Base-by-base conservation (phyloP, 192 early-diverging fungal species). In the Rhizoclosmatium globosum region DNA sequence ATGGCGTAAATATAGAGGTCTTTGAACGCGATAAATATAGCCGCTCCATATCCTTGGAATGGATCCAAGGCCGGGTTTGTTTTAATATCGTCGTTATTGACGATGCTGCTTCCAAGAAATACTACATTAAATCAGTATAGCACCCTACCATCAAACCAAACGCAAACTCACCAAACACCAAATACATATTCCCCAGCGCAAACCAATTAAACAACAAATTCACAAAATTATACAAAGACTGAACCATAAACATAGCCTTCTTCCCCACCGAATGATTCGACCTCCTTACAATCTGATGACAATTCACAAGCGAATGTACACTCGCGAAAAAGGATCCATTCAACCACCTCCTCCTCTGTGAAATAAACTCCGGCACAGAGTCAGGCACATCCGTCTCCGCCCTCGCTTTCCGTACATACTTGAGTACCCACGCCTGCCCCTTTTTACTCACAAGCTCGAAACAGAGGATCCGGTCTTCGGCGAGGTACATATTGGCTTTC, bases 251-350 rank as follows among this genome's bases (percentile, higher is more conserved):
- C 53, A 87, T 74, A 3, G 90, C 48, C 79, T 94, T 94, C 31
- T 92, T 84, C 2, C 83, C 47, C 41, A 87, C 69, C 39, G 82
- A 77, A 69, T 94, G 94, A 4, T 88, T 89, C 3, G 93, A 92
- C 23, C 91, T 84, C 83, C 88, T 94, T 1, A 79, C 6, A 42
- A 95, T 92, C 77, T 94, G 90, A 46, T 85, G 78, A 71, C 85
- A 93, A 59, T 94, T 88, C 1, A 85, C 84, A 53, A 94, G 81
- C 11, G 93, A 86, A 78, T 95, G 93, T 39, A 95, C 85, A 11
- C 87, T 89, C 4, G 94, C 94, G 86, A 95, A 95, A 82, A 93
- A 94, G 11, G 92, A 93, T 3, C 94, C 94, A 79, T 95, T 95
- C 19, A 95, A 79, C 94, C 94, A 95, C 62, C 94, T 86, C 74